Evolutionary conservation across 163 green algal genomes (phyloP), one percentile per base, ranked within the genome.

Genomic region (Chloromonas sp.): DNA sequence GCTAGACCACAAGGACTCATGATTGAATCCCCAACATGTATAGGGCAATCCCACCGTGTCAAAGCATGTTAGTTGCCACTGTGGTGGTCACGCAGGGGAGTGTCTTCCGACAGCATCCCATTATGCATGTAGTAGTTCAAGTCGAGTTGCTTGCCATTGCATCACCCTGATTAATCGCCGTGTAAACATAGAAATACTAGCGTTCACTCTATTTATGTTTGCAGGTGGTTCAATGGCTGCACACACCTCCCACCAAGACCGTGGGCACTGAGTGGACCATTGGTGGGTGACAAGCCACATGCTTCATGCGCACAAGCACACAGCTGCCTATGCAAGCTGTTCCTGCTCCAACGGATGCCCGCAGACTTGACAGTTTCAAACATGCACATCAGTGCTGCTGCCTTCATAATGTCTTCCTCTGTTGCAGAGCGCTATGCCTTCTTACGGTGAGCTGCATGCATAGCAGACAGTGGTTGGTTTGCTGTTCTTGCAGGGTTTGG

Each of bases 231-330:
- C 79, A 82, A 13, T 82, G 59, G 59, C 3, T 82, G 1, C 1
- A 71, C 59, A 36, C 59, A 1, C 79, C 79, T 2, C 79, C 79
- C 59, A 82, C 60, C 59, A 82, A 82, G 59, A 71, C 57, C 8
- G 79, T 82, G 58, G 79, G 79, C 79, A 82, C 79, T 13, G 79
- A 82, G 60, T 82, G 79, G 79, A 82, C 79, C 59, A 82, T 82
- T 15, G 79, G 71, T 79, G 71, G 58, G 71, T 36, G 71, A 76
- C 66, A 76, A 76, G 66, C 66, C 66, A n/a, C 8, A n/a, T 76
- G 66, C 11, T 8, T 76, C 5, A 76, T 11, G 11, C 66, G 5
- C 8, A 8, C 66, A 76, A 76, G 66, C 66, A 8, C 5, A n/a
- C 66, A 76, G 66, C 66, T 11, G 5, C 8, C 8, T 76, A 76